A percentile compares a stretch with the other conserved stretches of the same genome.
phyloP scores from a whole-genome alignment of 495 filamentous ascomycete genomes.

The Penicillium manginii region DNA sequence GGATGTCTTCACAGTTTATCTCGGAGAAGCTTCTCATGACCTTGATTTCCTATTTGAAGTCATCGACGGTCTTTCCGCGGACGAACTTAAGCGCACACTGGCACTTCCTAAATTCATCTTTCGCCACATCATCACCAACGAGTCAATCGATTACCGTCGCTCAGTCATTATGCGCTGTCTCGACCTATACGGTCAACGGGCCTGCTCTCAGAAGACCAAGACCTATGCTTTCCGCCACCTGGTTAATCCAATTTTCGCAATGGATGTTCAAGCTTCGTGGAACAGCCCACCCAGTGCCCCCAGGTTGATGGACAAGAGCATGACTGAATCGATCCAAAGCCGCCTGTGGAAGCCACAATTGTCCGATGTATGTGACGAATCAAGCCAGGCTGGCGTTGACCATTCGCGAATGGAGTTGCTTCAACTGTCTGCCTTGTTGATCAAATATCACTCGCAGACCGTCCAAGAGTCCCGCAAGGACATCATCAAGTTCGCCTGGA shows the following conservation, averaged over 20 bases:
- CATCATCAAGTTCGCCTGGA: conserved; percentile 99
- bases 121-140: conserved; percentile 76
- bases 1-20: conserved; percentile 78
- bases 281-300: conserved; percentile 60
- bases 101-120: conserved; percentile 84
- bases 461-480: conserved; percentile 93
- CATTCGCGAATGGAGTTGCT: conserved; percentile 95
- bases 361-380: conserved; percentile 82
- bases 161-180: conserved; percentile 83
- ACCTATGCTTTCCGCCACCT: conserved; percentile 90
- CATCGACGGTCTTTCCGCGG: conserved; percentile 80
- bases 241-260: conserved; percentile 95
- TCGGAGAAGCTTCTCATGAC: conserved; percentile 74
- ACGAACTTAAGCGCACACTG: conserved; percentile 78
- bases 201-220: conserved; percentile 82
- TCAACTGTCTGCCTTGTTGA: conserved; percentile 88
- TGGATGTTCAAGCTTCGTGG: conserved; percentile 79
- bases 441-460: conserved; percentile 87
- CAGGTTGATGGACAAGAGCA: conserved; percentile 80
- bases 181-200: conserved; percentile 80
- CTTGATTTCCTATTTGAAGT: conserved; percentile 87
- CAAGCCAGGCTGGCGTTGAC: conserved; percentile 83
- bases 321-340: conserved; percentile 89
- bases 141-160: conserved; percentile 88
- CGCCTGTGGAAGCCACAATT: conserved; percentile 93